These are phyloP conservation scores for Fusarium paranaense DNA, from an alignment of 2,329 filamentous ascomycete genomes.

Conservation along the genomic window DNA sequence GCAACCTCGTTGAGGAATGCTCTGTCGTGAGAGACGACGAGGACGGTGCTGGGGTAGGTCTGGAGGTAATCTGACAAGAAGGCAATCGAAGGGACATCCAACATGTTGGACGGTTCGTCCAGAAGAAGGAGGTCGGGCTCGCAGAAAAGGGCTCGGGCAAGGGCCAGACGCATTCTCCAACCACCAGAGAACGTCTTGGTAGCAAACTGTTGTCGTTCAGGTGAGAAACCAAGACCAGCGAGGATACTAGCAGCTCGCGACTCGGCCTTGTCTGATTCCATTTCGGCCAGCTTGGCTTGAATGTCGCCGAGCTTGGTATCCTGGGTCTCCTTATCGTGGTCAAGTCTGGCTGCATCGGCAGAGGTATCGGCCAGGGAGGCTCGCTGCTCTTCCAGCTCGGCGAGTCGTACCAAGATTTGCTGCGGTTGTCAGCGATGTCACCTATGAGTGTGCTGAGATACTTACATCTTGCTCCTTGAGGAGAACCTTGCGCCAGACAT, in stretches of 20 bases:
- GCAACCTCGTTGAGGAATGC: slow-evolving; percentile 98
- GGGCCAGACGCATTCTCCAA: slow-evolving; percentile 98
- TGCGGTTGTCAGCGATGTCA: slow-evolving; percentile 50
- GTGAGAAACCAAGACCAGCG: slow-evolving; percentile 94
- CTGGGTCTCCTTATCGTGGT: slow-evolving; percentile 88
- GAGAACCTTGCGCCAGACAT: slow-evolving; percentile 98
- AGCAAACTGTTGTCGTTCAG: slow-evolving; percentile 89
- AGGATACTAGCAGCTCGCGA: slow-evolving; percentile 95
- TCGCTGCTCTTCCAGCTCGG: slow-evolving; percentile 81
- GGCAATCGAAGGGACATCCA: slow-evolving; percentile 99
- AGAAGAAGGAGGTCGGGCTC: slow-evolving; percentile 95
- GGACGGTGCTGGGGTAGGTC: slow-evolving; percentile 90
- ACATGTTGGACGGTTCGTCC: slow-evolving; percentile 99
- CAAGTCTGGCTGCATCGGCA: slow-evolving; percentile 84
- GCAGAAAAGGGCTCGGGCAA: slow-evolving; percentile 96
- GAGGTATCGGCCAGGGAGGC: slow-evolving; percentile 90
- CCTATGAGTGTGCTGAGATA: slow-evolving; percentile 17
- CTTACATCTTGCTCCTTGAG: slow-evolving; percentile 86
- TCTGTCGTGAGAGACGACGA: slow-evolving; percentile 98
- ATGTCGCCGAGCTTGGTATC: slow-evolving; percentile 93
- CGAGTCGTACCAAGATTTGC: slow-evolving; percentile 83
- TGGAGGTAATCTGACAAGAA: slow-evolving; percentile 98
- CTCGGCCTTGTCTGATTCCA: slow-evolving; percentile 99
- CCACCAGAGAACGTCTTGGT: slow-evolving; percentile 99
- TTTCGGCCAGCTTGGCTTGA: slow-evolving; percentile 91